Evolutionary conservation across 176 grass and related monocot species (phyloP).

Genomic region (Coix lacrymajobi): DNA sequence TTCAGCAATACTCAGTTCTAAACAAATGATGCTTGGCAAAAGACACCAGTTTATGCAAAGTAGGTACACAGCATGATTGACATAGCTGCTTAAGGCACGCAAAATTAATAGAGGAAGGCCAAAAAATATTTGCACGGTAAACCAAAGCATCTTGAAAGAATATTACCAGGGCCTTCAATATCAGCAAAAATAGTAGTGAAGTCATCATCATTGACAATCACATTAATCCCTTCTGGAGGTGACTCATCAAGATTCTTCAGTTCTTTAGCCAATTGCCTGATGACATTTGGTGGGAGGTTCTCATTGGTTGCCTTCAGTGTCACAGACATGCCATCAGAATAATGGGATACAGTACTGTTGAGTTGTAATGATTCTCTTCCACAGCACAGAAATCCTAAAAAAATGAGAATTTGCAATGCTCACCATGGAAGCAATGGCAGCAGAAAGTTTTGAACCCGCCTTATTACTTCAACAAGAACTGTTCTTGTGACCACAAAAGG

Average conservation of each 20-base stretch:
- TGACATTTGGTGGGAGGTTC: constrained; percentile 84
- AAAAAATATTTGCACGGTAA: not conserved
- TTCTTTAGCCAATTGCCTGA: constrained; percentile 87
- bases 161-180: constrained; percentile 84
- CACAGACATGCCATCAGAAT: constrained; percentile 11
- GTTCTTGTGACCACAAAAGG: not conserved
- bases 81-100: not conserved
- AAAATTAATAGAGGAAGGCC: not conserved
- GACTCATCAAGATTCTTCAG: constrained; percentile 88
- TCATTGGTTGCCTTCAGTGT: constrained; percentile 83
- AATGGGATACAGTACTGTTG: not conserved
- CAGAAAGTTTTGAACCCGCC: too few relatives aligned
- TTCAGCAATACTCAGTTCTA: not conserved
- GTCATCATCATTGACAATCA: constrained; percentile 77
- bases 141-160: constrained; percentile 10
- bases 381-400: not conserved
- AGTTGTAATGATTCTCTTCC: not conserved
- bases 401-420: not conserved
- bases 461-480: not conserved
- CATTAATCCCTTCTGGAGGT: constrained; percentile 91
- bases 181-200: constrained; percentile 80
- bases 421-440: constrained; percentile 30
- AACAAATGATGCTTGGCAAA: not conserved
- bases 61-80: not conserved
- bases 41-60: not conserved